These are phyloP conservation scores for Colletotrichum tofieldiae DNA, from an alignment of 2,329 filamentous ascomycete species.

Conservation along the genomic window DNA sequence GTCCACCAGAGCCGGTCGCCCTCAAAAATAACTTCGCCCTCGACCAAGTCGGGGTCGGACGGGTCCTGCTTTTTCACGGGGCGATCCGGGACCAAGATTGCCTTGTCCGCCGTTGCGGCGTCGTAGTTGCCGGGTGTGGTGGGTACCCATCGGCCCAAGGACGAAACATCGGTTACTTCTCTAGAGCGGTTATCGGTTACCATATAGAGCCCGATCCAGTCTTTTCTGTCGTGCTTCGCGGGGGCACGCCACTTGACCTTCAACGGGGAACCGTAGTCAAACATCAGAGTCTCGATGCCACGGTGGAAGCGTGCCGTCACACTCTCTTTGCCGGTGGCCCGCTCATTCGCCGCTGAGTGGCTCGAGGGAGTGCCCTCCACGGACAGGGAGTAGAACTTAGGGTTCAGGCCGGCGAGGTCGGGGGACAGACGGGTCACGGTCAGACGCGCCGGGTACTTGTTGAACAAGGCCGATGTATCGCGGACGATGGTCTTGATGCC, in stretches of 20 bases:
- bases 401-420: constrained; percentile 84
- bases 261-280: constrained; percentile 93
- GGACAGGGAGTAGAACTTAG: constrained; percentile 83
- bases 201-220: constrained; percentile 98
- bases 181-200: constrained; percentile 93
- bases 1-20: constrained; percentile 99
- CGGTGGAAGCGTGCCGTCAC: constrained; percentile 78
- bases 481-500: constrained; percentile 90
- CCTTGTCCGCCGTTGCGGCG: constrained; percentile 80
- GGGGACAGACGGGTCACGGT: constrained; percentile 85
- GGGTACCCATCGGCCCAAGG: constrained; percentile 90
- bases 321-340: constrained; percentile 81
- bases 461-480: constrained; percentile 90
- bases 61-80: constrained; percentile 67
- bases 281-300: constrained; percentile 80
- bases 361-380: constrained; percentile 77
- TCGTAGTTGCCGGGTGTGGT: constrained; percentile 85
- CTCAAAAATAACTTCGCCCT: constrained; percentile 88
- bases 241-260: constrained; percentile 93
- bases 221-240: constrained; percentile 86
- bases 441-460: constrained; percentile 88
- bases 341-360: constrained; percentile 67
- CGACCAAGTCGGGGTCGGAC: constrained; percentile 71
- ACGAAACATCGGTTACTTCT: constrained; percentile 86
- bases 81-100: constrained; percentile 80